These are phyloP conservation scores for Infundibulicybe gibba DNA, from an alignment of 768 basidiomycete species.

Conservation along the genomic window DNA sequence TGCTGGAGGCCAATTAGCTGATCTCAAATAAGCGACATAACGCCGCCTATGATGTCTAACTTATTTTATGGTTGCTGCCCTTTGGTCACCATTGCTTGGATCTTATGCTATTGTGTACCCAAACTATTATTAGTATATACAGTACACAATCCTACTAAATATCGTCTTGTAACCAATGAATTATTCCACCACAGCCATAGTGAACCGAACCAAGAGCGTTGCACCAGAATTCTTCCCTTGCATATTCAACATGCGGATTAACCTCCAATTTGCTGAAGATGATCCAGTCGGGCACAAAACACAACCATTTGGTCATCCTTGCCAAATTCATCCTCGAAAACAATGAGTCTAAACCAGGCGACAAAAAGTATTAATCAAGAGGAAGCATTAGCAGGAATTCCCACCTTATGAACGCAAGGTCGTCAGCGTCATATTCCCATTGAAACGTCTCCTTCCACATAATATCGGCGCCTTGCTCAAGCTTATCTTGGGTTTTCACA, in stretches of 20 bases:
- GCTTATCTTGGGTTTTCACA: constrained; percentile 28
- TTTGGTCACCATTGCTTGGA: neutral
- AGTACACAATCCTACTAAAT: too few species aligned
- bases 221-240: constrained; percentile 47
- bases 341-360: constrained; percentile 21
- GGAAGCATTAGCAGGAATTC: constrained; percentile 6
- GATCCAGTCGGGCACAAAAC: constrained; percentile 49
- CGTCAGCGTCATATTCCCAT: constrained; percentile 48
- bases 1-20: constrained; percentile 54
- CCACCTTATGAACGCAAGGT: constrained; percentile 50
- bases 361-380: constrained; percentile 1
- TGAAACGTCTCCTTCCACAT: constrained; percentile 41
- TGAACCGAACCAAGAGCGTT: constrained; percentile 27
- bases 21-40: constrained; percentile 21
- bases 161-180: too few species aligned
- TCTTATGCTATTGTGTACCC: neutral
- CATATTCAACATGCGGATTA: constrained; percentile 47
- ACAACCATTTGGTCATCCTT: constrained; percentile 42
- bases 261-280: constrained; percentile 42
- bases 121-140: too few species aligned
- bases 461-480: constrained; percentile 31
- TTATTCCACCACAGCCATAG: constrained; percentile 9
- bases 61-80: constrained; percentile 8
- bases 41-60: constrained; percentile 1
- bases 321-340: constrained; percentile 38